Percentiles rank a stretch among this genome's conserved stretches.
These are phyloP conservation scores for Penicillium crustosum DNA, from an alignment of 2,329 filamentous ascomycete species.

Conservation along the genomic window DNA sequence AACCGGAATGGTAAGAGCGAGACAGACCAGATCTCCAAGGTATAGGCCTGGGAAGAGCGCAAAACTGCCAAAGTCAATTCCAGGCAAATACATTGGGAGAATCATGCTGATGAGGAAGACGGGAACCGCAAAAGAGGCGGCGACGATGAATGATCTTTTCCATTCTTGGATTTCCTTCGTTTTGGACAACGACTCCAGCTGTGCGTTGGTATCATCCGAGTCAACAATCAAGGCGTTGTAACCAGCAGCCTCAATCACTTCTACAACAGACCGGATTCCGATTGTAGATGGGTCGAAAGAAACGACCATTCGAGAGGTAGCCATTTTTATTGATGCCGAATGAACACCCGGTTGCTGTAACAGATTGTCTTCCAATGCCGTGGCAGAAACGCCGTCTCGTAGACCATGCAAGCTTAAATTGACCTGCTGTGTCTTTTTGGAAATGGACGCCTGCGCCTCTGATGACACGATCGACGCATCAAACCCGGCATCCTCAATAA, in stretches of 20 bases:
- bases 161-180: slow-evolving; percentile 95
- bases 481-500: slow-evolving; percentile 87
- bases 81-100: slow-evolving; percentile 78
- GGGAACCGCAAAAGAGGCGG: slow-evolving; percentile 77
- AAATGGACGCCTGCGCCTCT: slow-evolving; percentile 58
- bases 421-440: slow-evolving; percentile 59
- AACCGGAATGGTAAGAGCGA: slow-evolving; percentile 82
- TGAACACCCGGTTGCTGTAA: slow-evolving; percentile 67
- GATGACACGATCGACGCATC: slow-evolving; percentile 81
- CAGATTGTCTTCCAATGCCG: slow-evolving; percentile 68
- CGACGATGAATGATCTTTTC: slow-evolving; percentile 76
- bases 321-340: slow-evolving; percentile 70
- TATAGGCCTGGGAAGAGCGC: slow-evolving; percentile 71
- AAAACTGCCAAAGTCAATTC: slow-evolving; percentile 73
- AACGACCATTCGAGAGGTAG: slow-evolving; percentile 72
- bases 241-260: slow-evolving; percentile 74
- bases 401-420: slow-evolving; percentile 84
- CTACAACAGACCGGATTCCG: slow-evolving; percentile 80
- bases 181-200: slow-evolving; percentile 92
- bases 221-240: slow-evolving; percentile 89
- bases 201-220: slow-evolving; percentile 92
- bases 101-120: slow-evolving; percentile 94
- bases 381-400: slow-evolving; percentile 69
- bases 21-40: slow-evolving; percentile 81
- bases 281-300: slow-evolving; percentile 69